Base-by-base conservation (phyloP, 139 green algal genomes). In the Chlamydomonas incerta region DNA sequence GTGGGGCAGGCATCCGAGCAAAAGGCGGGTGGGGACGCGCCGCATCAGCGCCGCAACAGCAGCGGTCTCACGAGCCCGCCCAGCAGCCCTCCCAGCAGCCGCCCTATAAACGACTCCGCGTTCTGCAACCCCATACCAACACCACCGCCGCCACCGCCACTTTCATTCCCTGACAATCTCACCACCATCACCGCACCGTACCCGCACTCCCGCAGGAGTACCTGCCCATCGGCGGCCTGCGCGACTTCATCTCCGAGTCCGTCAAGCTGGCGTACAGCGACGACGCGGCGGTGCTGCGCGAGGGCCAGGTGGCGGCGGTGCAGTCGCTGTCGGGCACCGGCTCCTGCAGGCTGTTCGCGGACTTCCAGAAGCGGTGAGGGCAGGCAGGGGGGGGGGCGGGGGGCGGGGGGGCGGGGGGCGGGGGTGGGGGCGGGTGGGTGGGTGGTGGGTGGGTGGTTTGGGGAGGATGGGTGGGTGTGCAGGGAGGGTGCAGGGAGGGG, bases 261-360 rank as follows among this genome's bases (percentile, higher is more conserved):
- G 82, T 98, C 18, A 95, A 96, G 92, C 92, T 98, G 67, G 96
- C 95, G 0, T 98, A 97, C 71, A 95, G 96, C 5, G 95, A 97
- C 31, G 67, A 93, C 80, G 62, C 69, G 5, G 23, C 72, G 0
- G 74, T 86, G 24, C 55, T 88, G 18, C 21, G 69, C 57, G 88
- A 92, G 21, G 82, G 79, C 17, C 82, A 80, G 28, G 91, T 98
- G 29, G 96, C 96, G 8, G 92, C 93, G 2, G 90, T 98, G 47
- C 96, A 98, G 93, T 93, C 90, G 10, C 88, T 98, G 55, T 96
- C 91, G 5, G 96, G 96, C 68, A 98, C 95, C 26, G 94, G 96
- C 62, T 92, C 92, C 15, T 97, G 96, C 92, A 88, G 96, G 58
- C 88, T 98, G 52, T 95, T 98, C 87, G 96, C 94, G 18, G 96